Percentiles rank a stretch among this genome's conserved stretches.
Evolutionary conservation across 768 basidiomycete genomes (phyloP).

Genomic region (Harrya chromipes): DNA sequence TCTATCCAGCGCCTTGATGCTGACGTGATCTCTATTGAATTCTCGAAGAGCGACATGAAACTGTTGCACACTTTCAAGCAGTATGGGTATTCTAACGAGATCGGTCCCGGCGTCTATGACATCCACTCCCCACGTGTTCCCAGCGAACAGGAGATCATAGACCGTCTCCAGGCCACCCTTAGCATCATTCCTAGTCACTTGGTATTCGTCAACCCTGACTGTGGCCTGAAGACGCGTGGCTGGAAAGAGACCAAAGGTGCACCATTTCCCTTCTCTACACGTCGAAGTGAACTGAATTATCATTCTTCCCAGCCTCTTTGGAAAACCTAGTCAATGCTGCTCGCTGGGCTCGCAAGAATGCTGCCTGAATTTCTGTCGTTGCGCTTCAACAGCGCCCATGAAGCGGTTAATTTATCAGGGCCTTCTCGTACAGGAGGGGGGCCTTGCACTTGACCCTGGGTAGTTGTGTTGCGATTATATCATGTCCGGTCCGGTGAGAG

Average conservation of each 20-base stretch:
- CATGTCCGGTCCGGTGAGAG: conserved; percentile 23
- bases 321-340: conserved; percentile 87
- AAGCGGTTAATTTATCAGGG: conserved; percentile 58
- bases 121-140: conserved; percentile 99
- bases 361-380: conserved; percentile 55
- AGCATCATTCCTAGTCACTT: conserved; percentile 75
- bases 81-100: conserved; percentile 94
- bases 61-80: conserved; percentile 92
- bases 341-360: conserved; percentile 80
- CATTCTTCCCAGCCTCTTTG: conserved; percentile 54
- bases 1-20: conserved; percentile 96
- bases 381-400: conserved; percentile 93
- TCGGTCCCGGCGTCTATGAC: conserved; percentile 98
- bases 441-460: conserved; percentile 50
- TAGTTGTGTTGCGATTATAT: conserved; percentile 43
- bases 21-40: conserved; percentile 98
- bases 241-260: conserved; percentile 94
- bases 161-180: conserved; percentile 84
- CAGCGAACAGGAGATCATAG: conserved; percentile 87
- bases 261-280: conserved; percentile 7
- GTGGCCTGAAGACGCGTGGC: conserved; percentile 97
- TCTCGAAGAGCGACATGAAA: conserved; percentile 98
- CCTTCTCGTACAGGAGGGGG: conserved; percentile 21
- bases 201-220: conserved; percentile 95
- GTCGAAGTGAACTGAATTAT: conserved; percentile 6